A percentile compares a stretch with the other conserved stretches of the same genome.
phyloP scores from a whole-genome alignment of 306 rosid genomes.

The Rosa rugosa region DNA sequence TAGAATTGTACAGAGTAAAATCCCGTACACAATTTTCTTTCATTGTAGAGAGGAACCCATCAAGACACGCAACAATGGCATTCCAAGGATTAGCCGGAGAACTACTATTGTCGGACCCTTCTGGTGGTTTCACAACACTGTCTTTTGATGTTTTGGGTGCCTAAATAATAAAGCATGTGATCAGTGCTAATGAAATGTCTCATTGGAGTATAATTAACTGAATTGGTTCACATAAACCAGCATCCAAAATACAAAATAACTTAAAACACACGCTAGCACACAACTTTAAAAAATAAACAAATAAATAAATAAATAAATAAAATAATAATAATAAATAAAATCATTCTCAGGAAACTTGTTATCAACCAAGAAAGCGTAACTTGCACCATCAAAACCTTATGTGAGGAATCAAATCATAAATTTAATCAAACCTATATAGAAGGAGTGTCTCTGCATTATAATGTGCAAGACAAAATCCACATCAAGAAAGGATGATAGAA shows the following conservation, averaged over 20 bases:
- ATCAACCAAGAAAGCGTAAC: neutral
- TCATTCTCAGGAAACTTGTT: neutral
- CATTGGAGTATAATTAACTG: neutral
- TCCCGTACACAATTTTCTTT: constrained; percentile 73
- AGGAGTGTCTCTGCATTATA: neutral
- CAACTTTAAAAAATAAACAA: neutral
- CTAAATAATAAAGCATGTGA: constrained; percentile 45
- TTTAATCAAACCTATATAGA: neutral
- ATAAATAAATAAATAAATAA: neutral
- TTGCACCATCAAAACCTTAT: neutral
- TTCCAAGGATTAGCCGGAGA: constrained; percentile 55
- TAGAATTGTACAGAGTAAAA: constrained; percentile 19
- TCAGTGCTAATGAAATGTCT: constrained; percentile 21
- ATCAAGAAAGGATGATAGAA: no score
- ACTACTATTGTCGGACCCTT: constrained; percentile 35
- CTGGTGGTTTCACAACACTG: constrained; percentile 39
- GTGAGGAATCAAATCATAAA: neutral
- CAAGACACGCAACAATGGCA: constrained; percentile 48
- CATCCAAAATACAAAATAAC: neutral
- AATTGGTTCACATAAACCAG: constrained; percentile 13
- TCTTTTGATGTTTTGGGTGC: constrained; percentile 52
- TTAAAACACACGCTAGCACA: neutral
- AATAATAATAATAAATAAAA: neutral
- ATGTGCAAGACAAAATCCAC: neutral
- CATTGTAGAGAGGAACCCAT: constrained; percentile 57